Conservation (phyloP, 495 filamentous ascomycete species). For the Penicillium desertorum region DNA sequence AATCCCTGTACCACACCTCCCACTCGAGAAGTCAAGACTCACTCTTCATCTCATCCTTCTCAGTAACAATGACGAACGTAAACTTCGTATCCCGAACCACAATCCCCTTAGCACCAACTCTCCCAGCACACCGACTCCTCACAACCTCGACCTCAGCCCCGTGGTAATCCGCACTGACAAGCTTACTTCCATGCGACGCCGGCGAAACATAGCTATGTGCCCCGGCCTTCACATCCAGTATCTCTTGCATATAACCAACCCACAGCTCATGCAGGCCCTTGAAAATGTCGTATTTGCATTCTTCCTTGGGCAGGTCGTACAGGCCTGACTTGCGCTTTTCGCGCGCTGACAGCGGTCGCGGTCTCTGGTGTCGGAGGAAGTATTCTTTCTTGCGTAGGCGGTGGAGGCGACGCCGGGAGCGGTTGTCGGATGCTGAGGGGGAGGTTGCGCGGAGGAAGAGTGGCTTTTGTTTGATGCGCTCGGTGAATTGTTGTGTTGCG, state of each 20-base stretch:
- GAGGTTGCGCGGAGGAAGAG: conserved; percentile 75
- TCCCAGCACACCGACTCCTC: conserved; percentile 70
- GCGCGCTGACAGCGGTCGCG: conserved; percentile 74
- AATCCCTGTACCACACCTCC: background rate
- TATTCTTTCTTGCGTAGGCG: conserved; percentile 57
- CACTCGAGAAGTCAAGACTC: conserved; percentile 24
- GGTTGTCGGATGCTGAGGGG: conserved; percentile 59
- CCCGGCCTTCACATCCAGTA: conserved; percentile 52
- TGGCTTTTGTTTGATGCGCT: conserved; percentile 79
- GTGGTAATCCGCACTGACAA: conserved; percentile 85
- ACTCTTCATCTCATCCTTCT: conserved; percentile 61
- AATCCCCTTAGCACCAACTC: conserved; percentile 82
- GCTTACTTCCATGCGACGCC: conserved; percentile 58
- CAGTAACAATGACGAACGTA: conserved; percentile 79
- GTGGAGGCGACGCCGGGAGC: conserved; percentile 59
- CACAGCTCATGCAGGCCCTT: conserved; percentile 75
- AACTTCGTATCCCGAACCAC: conserved; percentile 86
- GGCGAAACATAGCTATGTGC: conserved; percentile 47
- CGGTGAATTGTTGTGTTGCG: conserved; percentile 67
- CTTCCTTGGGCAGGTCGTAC: conserved; percentile 67
- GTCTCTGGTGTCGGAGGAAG: conserved; percentile 60
- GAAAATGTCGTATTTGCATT: conserved; percentile 74
- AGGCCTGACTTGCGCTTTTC: conserved; percentile 72
- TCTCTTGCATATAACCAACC: conserved; percentile 77
- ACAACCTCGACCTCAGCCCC: conserved; percentile 84